Evolutionary conservation across 768 basidiomycete genomes (phyloP).

Genomic region (Lyophyllum semitale): DNA sequence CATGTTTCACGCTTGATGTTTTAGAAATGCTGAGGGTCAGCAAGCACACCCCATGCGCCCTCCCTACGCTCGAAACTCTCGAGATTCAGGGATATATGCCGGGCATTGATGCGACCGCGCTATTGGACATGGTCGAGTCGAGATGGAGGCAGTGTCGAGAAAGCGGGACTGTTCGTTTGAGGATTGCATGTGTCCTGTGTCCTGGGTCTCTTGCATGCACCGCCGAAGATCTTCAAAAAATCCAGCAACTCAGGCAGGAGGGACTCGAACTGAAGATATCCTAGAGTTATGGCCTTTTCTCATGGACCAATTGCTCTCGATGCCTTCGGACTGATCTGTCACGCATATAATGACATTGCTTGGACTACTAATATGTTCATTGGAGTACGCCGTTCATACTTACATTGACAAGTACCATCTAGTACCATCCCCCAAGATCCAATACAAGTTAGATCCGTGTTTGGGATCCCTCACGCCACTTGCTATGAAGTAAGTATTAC

Average conservation of each 20-base stretch:
- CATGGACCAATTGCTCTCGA: no score
- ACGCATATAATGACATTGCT: no score
- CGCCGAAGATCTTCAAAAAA: conserved; percentile 27
- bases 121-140: conserved; percentile 38
- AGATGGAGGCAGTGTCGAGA: conserved; percentile 27
- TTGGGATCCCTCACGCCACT: no score
- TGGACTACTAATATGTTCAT: no score
- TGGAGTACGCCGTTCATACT: no score
- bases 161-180: conserved; percentile 24
- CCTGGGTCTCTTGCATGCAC: conserved; percentile 26
- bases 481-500: no score
- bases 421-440: no score
- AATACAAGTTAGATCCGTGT: no score
- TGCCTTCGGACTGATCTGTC: no score
- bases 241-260: conserved; percentile 31
- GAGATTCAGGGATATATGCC: conserved; percentile 30
- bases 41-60: conserved; percentile 13
- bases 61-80: conserved; percentile 29
- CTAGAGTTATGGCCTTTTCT: background rate
- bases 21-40: conserved; percentile 27
- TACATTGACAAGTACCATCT: no score
- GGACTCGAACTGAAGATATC: conserved; percentile 25
- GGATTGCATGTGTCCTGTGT: conserved; percentile 27
- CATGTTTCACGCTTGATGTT: conserved; percentile 30
- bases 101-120: conserved; percentile 26